Evolutionary conservation across 345 rosid genomes (phyloP).

Genomic region (Aethionema arabicum): DNA sequence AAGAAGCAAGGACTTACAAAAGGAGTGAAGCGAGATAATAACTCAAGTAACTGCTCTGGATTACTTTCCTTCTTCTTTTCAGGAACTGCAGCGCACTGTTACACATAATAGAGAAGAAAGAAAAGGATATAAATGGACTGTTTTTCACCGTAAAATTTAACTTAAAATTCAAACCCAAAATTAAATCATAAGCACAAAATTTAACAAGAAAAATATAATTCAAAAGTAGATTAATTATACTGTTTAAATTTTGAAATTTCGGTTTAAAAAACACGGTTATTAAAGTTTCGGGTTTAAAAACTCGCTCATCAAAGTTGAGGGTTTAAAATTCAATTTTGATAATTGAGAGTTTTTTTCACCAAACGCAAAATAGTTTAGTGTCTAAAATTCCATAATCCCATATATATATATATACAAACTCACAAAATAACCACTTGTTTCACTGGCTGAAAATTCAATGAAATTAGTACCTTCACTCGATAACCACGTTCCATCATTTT

Average conservation of each 20-base stretch:
- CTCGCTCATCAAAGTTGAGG: too few species aligned
- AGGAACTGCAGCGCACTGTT: slow-evolving; percentile 65
- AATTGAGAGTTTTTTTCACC: too few species aligned
- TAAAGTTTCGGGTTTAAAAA: too few species aligned
- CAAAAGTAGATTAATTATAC: too few species aligned
- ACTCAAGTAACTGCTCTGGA: slow-evolving; percentile 59
- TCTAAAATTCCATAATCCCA: too few species aligned
- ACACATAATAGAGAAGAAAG: slow-evolving; percentile 25
- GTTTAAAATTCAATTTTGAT: too few species aligned
- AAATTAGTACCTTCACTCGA: slow-evolving; percentile 72
- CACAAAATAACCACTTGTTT: neutral
- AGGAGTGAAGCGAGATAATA: slow-evolving; percentile 55
- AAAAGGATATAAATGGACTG: neutral
- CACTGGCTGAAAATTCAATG: neutral
- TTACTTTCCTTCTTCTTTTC: slow-evolving; percentile 45
- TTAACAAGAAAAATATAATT: too few species aligned
- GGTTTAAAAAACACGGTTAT: too few species aligned
- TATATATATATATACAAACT: neutral
- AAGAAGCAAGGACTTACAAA: slow-evolving; percentile 43
- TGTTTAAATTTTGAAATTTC: too few species aligned
- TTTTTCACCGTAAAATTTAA: slow-evolving; percentile 1
- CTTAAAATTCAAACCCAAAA: too few species aligned
- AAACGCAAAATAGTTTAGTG: too few species aligned
- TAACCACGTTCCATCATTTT: slow-evolving; percentile 81
- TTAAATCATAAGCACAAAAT: too few species aligned